Evolutionary conservation across 331 rosid genomes (phyloP), one percentile per base, ranked within the genome.

Genomic region (Acacia pycnantha): DNA sequence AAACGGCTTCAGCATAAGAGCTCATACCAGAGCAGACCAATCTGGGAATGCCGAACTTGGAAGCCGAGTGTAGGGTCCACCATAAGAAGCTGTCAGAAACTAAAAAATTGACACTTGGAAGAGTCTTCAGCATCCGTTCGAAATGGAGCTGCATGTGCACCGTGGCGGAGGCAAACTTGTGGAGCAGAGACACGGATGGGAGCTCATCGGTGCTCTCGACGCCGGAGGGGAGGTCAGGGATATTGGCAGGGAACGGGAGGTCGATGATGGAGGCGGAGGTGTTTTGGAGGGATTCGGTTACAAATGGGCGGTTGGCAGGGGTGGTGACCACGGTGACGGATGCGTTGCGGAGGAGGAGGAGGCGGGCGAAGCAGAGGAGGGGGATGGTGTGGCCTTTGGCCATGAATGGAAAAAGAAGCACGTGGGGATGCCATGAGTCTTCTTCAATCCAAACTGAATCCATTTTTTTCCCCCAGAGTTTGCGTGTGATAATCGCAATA

Each of bases 361-460:
- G 81, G 69, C 53, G 84, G 74, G 90, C 78, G 13, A 93, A 83
- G 21, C 88, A 88, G 67, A 91, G 94, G 84, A 91, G 87, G 11
- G 97, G 97, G 41, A 91, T 74, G 56, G 88, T 91, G 78, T 93
- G 97, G 74, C 94, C 94, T 88, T 93, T 91, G 12, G 97, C 66
- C 97, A 89, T 89, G 87, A 91, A 91, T 0, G 96, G 77, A 5
- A 73, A 73, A 21, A 73, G 64, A 31, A 73, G 29, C 4, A 14
- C 77, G 18, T 50, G 77, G n/a, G 13, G 73, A 6, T 31, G 70
- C 43, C 43, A 29, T 6, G 70, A 29, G 22, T 14, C 70, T 35
- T 37, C 40, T 37, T 37, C 40, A 37, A 8, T 37, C 40, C 8
- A 5, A 37, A 5, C 40, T 6, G 40, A 37, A 37, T 5, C 8